phyloP scores from a whole-genome alignment of 164 flowering plant species.

The Annona cherimola region DNA sequence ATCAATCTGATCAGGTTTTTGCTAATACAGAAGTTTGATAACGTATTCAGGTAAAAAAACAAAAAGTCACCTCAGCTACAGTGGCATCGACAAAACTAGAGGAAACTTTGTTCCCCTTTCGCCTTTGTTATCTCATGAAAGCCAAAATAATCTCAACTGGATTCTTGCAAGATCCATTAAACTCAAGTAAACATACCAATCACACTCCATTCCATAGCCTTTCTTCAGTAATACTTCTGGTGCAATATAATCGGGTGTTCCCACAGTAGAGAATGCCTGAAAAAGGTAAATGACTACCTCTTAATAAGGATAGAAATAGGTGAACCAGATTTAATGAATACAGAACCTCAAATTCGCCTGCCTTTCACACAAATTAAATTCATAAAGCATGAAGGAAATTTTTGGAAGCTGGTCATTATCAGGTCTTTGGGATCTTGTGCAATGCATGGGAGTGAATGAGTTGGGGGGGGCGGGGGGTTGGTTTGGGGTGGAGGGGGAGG shows the following conservation, averaged over 20 bases:
- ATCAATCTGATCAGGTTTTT: background rate
- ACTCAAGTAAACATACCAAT: constrained; percentile 46
- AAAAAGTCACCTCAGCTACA: background rate
- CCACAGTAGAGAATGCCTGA: constrained; percentile 83
- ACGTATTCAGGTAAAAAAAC: background rate
- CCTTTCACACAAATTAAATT: no score
- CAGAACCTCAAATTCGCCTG: background rate
- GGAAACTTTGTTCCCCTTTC: background rate
- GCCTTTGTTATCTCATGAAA: background rate
- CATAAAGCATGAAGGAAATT: no score
- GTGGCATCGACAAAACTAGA: background rate
- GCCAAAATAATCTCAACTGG: background rate
- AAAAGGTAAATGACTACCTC: background rate
- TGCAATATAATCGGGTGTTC: constrained; percentile 97
- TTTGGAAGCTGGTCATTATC: no score
- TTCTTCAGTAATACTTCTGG: constrained; percentile 93
- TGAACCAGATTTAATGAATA: background rate
- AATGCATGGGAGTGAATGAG: no score
- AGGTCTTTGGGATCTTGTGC: no score
- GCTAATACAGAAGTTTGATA: background rate
- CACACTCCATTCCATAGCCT: constrained; percentile 98
- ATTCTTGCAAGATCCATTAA: background rate
- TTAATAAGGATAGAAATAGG: constrained; percentile 1
- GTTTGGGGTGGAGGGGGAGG: no score
- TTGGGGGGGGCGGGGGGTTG: no score